Evolutionary conservation across 2,329 filamentous ascomycete genomes (phyloP), one percentile per base, ranked within the genome.

Genomic region (Gremmenia infestans): DNA sequence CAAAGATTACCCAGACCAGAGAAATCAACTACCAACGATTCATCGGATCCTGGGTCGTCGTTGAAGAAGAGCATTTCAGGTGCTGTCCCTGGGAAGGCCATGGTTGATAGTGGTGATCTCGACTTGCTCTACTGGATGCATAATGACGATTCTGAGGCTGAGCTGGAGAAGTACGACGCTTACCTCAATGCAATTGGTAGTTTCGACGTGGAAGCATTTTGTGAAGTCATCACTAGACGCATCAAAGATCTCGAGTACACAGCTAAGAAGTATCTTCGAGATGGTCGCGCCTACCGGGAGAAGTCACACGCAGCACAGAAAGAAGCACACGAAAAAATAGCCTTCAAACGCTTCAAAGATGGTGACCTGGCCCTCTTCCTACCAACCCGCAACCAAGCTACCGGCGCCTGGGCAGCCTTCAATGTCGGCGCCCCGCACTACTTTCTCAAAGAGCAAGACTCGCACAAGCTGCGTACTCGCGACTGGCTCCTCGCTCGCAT

Each of bases 401-500:
- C 91, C 4, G 88, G 93, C 15, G 93, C 94, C 0, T 99, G 94
- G 94, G 94, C 94, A 5, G 94, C 94, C 0, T 99, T 99, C 80
- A 99, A 99, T 67, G 89, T 99, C 35, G 93, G 92, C 1, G 96
- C 93, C 58, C 94, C 94, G 8, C 94, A 99, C 71, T 97, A 94
- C 74, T 99, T 99, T 75, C 79, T 99, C 2, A 88, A 91, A 37
- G 94, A 99, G 72, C 89, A 95, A 70, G 93, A 97, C 65, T 81
- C 81, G 1, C 95, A 99, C 72, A 87, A 90, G 58, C 77, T 99
- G 5, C 84, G 87, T 32, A 86, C 85, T 48, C 83, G 93, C 37
- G 94, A 99, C 70, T 99, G 94, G 91, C 83, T 99, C n/a, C 86
- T 99, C 7, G 94, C 94, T 8, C 86, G 94, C 15, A 97, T 99